Base-by-base conservation (phyloP, 495 filamentous ascomycete genomes). In the Aspergillus nidulans region DNA sequence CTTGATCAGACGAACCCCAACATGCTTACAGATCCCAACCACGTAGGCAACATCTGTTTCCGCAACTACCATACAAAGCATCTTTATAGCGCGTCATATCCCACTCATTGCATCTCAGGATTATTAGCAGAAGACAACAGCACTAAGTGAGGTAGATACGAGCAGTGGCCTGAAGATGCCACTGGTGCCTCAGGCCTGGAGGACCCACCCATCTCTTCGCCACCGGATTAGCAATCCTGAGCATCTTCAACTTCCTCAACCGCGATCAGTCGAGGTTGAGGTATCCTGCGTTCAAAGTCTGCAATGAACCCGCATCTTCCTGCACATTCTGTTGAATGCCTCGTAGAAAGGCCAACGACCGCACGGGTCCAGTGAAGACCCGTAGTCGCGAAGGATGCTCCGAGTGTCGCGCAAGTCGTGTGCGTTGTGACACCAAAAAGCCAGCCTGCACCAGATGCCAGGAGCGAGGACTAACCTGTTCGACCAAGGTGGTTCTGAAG, bases 271-370 rank as follows among this genome's bases (percentile, higher is more conserved):
- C 12, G 36, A 55, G 43, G 24, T 3, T 36, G 3, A 32, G 24
- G 42, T 23, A 16, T 26, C n/a, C 23, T 20, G 6, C 45, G 13
- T n/a, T 41, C 49, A 13, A 46, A 40, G 12, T 36, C 19, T 48
- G 55, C 24, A 32, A 63, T 55, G 18, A 38, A 20, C 18, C 19
- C 12, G 23, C 13, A 9, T 18, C 30, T 23, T 16, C 5, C 53
- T 23, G 58, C 67, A 52, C 54, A 39, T 28, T 49, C 28, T 43
- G 48, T 64, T 61, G 61, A 54, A 76, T 76, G 72, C 71, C 72
- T 52, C 72, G 72, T 63, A 70, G 64, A 67, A 76, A 72, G 68
- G 69, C 71, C 53, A 64, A 67, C 59, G 71, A 76, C 66, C 69
- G 67, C 46, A 55, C 66, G 60, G 71, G 63, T 58, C 71, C 69